A percentile compares a stretch with the other conserved stretches of the same genome.
Evolutionary conservation across 495 filamentous ascomycete genomes (phyloP).

Genomic region (Chaetomidium leptoderma): DNA sequence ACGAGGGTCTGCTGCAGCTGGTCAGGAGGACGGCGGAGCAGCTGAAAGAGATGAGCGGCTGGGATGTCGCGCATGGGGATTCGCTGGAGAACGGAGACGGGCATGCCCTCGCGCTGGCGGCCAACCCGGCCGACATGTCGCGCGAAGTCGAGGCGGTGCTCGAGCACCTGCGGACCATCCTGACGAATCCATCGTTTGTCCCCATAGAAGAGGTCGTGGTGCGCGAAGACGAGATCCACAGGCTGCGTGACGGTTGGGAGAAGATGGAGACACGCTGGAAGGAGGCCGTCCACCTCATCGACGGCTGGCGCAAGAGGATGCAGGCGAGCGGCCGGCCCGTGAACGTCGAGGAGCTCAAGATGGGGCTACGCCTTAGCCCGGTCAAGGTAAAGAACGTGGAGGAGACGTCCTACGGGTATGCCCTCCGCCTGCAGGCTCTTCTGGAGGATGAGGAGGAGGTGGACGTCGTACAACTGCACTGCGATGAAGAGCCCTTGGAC

Average conservation of each 20-base stretch:
- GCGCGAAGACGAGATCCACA: slow-evolving; percentile 81
- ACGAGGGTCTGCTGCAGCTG: slow-evolving; percentile 74
- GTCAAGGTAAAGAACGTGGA: slow-evolving; percentile 52
- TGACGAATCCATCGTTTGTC: slow-evolving; percentile 95
- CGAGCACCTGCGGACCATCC: slow-evolving; percentile 70
- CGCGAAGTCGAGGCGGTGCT: slow-evolving; percentile 68
- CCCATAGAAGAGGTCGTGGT: slow-evolving; percentile 89
- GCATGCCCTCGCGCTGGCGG: slow-evolving; percentile 45
- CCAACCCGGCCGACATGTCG: slow-evolving; percentile 69
- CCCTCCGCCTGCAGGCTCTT: slow-evolving; percentile 38
- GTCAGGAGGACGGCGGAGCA: slow-evolving; percentile 65
- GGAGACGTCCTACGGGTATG: slow-evolving; percentile 39
- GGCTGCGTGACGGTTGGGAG: slow-evolving; percentile 79
- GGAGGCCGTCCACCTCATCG: slow-evolving; percentile 85
- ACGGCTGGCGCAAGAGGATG: slow-evolving; percentile 85
- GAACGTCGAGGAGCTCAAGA: slow-evolving; percentile 76
- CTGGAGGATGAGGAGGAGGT: slow-evolving; percentile 39
- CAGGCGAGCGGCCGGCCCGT: slow-evolving; percentile 71
- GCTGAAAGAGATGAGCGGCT: slow-evolving; percentile 74
- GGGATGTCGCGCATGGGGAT: slow-evolving; percentile 36
- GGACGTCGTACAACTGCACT: slow-evolving; percentile 10
- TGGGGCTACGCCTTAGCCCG: slow-evolving; percentile 65
- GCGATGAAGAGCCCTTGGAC: slow-evolving; percentile 29
- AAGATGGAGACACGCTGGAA: slow-evolving; percentile 88
- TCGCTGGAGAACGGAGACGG: slow-evolving; percentile 28